Evolutionary conservation across 306 rosid species (phyloP).

Genomic region (Corylus avellana): DNA sequence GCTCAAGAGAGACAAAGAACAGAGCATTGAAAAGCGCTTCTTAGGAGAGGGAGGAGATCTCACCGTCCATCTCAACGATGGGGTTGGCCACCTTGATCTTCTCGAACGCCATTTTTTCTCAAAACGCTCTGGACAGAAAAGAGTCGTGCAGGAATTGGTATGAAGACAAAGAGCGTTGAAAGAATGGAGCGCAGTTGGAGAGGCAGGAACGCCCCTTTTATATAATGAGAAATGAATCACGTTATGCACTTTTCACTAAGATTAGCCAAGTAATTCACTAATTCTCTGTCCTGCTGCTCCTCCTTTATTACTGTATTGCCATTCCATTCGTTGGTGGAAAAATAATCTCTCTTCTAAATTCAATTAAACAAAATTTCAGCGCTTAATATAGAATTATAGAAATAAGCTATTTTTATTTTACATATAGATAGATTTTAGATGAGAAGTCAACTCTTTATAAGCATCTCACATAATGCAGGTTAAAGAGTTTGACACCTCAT

Average conservation of each 20-base stretch:
- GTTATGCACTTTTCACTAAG: neutral
- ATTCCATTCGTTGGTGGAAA: neutral
- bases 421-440: too few species aligned
- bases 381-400: too few species aligned
- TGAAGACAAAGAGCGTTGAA: neutral
- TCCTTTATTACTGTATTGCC: neutral
- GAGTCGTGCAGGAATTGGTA: neutral
- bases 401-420: too few species aligned
- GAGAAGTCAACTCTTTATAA: too few species aligned
- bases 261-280: neutral
- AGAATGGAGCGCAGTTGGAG: neutral
- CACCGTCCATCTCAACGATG: constrained; percentile 99
- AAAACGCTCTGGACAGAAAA: neutral
- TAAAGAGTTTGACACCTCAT: too few species aligned
- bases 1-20: neutral
- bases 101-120: constrained; percentile 59
- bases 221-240: neutral
- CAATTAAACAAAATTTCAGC: too few species aligned
- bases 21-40: neutral
- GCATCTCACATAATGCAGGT: too few species aligned
- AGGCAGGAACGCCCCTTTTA: neutral
- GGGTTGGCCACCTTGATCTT: constrained; percentile 94
- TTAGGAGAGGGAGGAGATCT: constrained; percentile 13
- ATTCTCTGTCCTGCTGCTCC: too few species aligned
- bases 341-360: too few species aligned